These are phyloP conservation scores for Fraxinus quadrangulata DNA, from an alignment of 257 asterid species.

Conservation along the genomic window DNA sequence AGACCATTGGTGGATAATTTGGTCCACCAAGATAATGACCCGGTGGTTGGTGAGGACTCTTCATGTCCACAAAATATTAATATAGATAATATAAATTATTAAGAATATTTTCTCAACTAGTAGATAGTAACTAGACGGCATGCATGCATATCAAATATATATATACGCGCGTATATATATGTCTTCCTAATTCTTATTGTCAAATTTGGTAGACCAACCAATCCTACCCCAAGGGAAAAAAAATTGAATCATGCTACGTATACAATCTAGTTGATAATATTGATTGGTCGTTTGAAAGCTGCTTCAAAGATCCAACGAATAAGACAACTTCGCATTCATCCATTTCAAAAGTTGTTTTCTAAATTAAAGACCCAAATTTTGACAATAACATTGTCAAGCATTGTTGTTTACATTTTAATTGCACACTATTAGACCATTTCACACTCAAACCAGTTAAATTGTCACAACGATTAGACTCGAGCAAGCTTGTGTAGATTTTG, in stretches of 20 bases:
- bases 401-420: no score
- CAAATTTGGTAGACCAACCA: background rate
- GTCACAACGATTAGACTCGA: background rate
- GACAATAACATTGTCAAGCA: no score
- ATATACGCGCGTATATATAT: no score
- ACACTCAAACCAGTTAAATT: background rate
- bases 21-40: constrained; percentile 35
- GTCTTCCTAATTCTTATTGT: background rate
- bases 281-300: no score
- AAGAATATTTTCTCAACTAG: background rate
- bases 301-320: no score
- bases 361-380: no score
- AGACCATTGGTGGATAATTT: background rate
- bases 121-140: background rate
- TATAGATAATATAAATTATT: background rate
- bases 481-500: background rate
- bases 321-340: no score
- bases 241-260: background rate
- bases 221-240: background rate
- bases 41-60: constrained; percentile 39
- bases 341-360: no score
- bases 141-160: background rate
- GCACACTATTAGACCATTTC: background rate
- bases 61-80: constrained; percentile 19
- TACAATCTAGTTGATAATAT: no score